Percentiles rank a stretch among this genome's conserved stretches.
phyloP scores from a whole-genome alignment of 768 basidiomycete species.

The Xerocomus potaroensis region DNA sequence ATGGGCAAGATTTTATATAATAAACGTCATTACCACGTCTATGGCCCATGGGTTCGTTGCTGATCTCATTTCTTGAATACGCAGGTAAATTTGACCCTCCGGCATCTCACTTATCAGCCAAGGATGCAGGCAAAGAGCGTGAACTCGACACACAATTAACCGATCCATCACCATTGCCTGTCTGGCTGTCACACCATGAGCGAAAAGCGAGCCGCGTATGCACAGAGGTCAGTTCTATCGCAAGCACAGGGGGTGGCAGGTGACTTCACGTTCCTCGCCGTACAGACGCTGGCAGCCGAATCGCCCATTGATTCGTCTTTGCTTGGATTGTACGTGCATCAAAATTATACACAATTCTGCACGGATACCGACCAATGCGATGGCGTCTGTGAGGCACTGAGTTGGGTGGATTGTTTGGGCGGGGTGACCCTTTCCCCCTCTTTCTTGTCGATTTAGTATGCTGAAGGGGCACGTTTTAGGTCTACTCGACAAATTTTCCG shows the following conservation, averaged over 20 bases:
- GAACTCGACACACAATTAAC: constrained; percentile 51
- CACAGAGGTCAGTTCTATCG: constrained; percentile 52
- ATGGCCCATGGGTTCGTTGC: background rate
- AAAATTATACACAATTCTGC: constrained; percentile 89
- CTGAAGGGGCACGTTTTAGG: constrained; percentile 37
- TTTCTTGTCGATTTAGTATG: background rate
- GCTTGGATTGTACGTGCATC: constrained; percentile 87
- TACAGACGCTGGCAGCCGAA: constrained; percentile 69
- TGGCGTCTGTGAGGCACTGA: constrained; percentile 67
- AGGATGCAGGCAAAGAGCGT: constrained; percentile 59
- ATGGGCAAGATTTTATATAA: constrained; percentile 94
- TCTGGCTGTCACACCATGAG: constrained; percentile 54
- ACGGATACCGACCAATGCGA: constrained; percentile 70
- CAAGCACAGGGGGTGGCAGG: background rate
- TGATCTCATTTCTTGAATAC: constrained; percentile 4
- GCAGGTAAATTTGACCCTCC: constrained; percentile 75
- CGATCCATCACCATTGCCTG: constrained; percentile 55
- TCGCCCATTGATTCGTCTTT: constrained; percentile 90
- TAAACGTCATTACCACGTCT: constrained; percentile 55
- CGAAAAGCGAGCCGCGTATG: constrained; percentile 71
- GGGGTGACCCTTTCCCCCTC: constrained; percentile 38
- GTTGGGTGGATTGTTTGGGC: constrained; percentile 68
- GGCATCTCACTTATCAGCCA: constrained; percentile 48
- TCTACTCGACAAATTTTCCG: constrained; percentile 56
- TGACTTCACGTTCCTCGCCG: background rate